Base-by-base conservation (phyloP, 768 basidiomycete genomes). In the Termitomyces sp. region DNA sequence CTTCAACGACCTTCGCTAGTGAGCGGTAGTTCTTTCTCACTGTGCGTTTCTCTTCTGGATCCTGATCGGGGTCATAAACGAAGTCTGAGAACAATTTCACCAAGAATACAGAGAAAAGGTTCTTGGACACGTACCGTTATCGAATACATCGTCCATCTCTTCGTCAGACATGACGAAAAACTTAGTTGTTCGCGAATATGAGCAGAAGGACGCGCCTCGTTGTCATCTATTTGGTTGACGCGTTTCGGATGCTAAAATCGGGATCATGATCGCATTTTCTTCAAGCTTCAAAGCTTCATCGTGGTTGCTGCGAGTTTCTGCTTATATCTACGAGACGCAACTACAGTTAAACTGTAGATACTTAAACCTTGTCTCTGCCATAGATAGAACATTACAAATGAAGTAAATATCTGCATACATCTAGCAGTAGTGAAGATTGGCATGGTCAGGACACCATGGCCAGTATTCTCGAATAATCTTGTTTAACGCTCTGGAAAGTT, bases 401-500 rank as follows among this genome's bases (percentile, higher is more conserved):
- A 46, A 13, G 5, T 26, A 22, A 26, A 16, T 29, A 34, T 54
- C 22, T n/a, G 37, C 32, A 53, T 58, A 32, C 29, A 20, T 42
- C 22, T 53, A 34, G 44, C 41, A 56, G 9, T 13, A 9, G 31
- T 48, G 29, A 58, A 27, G 34, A 24, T 50, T 24, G 7, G 4
- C 29, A 46, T 43, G 39, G 14, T 72, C 64, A 76, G 20, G 62
- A 67, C 50, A 86, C 70, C 71, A 80, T 74, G 8, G 75, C 80
- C 43, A 97, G 72, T 67, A 98, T 87, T 46, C 94, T 81, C 65
- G 78, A 75, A 64, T 99, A 99, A 69, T 94, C 94, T 44, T 92
- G 86, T 44, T 78, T 76, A 12, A 98, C 93, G 58, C 78, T 86
- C 65, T 89, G 86, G 73, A 92, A 99, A 5, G 96, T 98, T 73